These are phyloP conservation scores for Cladorrhinum sp. DNA, from an alignment of 2,329 filamentous ascomycete species.

Conservation along the genomic window DNA sequence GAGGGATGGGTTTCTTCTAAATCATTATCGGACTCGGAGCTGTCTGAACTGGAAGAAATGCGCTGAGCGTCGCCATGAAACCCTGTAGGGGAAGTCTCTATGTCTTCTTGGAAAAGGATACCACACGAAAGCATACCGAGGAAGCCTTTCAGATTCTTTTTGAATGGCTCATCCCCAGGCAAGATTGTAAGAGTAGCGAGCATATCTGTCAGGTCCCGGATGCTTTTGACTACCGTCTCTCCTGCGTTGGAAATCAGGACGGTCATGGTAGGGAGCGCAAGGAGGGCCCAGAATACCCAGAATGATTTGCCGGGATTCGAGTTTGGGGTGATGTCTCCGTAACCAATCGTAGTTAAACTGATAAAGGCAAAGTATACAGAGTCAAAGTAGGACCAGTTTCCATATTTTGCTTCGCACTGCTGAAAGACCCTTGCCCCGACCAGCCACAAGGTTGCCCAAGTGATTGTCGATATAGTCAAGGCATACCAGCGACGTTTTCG, in stretches of 20 bases:
- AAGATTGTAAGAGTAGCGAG: slow-evolving; percentile 60
- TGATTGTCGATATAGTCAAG: slow-evolving; percentile 62
- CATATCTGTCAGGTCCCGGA: slow-evolving; percentile 54
- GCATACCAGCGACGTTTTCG: slow-evolving; percentile 71
- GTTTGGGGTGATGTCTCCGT: slow-evolving; percentile 75
- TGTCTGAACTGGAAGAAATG: slow-evolving; percentile 21
- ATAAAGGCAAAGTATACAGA: slow-evolving; percentile 85
- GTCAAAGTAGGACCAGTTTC: slow-evolving; percentile 72
- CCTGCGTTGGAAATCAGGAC: slow-evolving; percentile 81
- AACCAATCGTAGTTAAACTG: slow-evolving; percentile 80
- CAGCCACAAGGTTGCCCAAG: slow-evolving; percentile 76
- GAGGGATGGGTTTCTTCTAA: slow-evolving; percentile 25
- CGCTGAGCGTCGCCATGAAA: slow-evolving; percentile 39
- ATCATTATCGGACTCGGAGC: slow-evolving; percentile 27
- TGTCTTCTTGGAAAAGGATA: slow-evolving; percentile 37
- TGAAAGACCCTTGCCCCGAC: slow-evolving; percentile 74
- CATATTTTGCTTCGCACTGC: slow-evolving; percentile 49
- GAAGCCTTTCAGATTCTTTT: slow-evolving; percentile 44
- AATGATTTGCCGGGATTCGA: slow-evolving; percentile 78
- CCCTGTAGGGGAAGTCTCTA: slow-evolving; percentile 41
- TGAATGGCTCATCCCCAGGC: slow-evolving; percentile 52
- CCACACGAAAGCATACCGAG: slow-evolving; percentile 44
- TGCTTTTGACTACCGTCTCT: slow-evolving; percentile 70
- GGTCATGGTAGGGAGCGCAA: slow-evolving; percentile 85
- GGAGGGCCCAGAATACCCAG: slow-evolving; percentile 88